Evolutionary conservation across 768 basidiomycete genomes (phyloP), one percentile per base, ranked within the genome.

Genomic region (Pleurotus tuber-regium): DNA sequence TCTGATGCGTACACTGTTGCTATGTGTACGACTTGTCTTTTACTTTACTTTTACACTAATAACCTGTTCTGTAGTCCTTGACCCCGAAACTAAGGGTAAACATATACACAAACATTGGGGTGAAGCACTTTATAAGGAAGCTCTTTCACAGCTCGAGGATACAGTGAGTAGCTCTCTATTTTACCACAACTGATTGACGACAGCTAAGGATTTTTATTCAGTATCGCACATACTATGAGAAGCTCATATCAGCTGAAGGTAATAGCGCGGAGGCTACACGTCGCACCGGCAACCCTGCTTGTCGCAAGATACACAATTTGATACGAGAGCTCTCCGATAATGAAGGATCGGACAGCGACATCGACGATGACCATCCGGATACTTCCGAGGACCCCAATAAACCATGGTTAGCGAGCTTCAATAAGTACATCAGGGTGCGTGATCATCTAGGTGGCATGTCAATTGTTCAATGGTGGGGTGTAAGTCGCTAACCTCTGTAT

Each of bases 1-100:
- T 67, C 64, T 0, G 57, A 63, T 53, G 63, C 62, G 3, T 64
- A 63, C 47, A 63, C 62, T 11, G 57, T 67, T 33, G 53, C 57
- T 6, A 64, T 65, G 60, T 36, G 62, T 61, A 54, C 16, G 57
- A n/a, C n/a, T 48, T 54, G 25, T 30, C 10, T 12, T 16, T 12
- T 14, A 3, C 14, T 11, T 30, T 28, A 24, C 4, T 18, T 21
- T 6, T 28, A 28, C 12, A 26, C 44, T 3, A 14, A 31, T 14
- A 14, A 24, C 42, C 18, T 18, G 18, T 26, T 26, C 4, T 18
- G 16, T 33, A 51, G 49, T 54, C 12, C 49, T 51, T 9, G 40
- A 54, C 40, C 53, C 53, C 12, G 26, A 19, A 2, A 33, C 25
- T 6, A 54, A 54, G 19, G 38, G 49, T 7, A 50, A 49, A 3